These are phyloP conservation scores for Geotrichum europaeum DNA, from an alignment of 1,139 yeast genomes.

Conservation along the genomic window DNA sequence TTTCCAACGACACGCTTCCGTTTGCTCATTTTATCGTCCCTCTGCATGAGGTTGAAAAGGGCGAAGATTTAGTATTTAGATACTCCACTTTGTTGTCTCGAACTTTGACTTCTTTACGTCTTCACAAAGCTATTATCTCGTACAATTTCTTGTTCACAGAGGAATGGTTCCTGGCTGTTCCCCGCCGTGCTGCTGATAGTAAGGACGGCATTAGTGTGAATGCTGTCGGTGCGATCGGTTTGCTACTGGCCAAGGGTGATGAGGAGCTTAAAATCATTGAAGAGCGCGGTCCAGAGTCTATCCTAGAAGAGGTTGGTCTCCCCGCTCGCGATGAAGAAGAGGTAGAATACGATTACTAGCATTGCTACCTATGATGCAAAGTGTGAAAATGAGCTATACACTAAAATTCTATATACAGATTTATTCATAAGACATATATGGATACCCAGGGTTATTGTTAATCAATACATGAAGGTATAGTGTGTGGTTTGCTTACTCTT, in stretches of 20 bases:
- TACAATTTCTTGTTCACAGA: slow-evolving; percentile 79
- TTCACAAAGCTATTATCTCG: slow-evolving; percentile 34
- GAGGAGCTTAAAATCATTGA: slow-evolving; percentile 37
- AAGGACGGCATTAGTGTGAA: slow-evolving; percentile 56
- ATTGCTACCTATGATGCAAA: background rate
- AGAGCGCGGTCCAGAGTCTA: slow-evolving; percentile 30
- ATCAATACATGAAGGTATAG: background rate
- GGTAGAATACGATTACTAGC: slow-evolving; percentile 26
- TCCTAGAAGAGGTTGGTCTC: slow-evolving; percentile 59
- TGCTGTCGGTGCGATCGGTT: slow-evolving; percentile 74
- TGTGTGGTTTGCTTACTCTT: background rate
- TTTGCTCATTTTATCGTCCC: slow-evolving; percentile 79
- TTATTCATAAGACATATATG: background rate
- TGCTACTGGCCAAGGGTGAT: slow-evolving; percentile 66
- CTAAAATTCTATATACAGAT: background rate
- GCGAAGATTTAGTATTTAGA: slow-evolving; percentile 53
- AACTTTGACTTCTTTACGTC: slow-evolving; percentile 55
- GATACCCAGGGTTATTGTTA: background rate
- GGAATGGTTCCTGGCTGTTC: slow-evolving; percentile 80
- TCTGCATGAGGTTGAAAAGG: slow-evolving; percentile 46
- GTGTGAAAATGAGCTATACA: background rate
- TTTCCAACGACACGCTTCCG: slow-evolving; percentile 55
- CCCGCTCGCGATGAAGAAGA: slow-evolving; percentile 39
- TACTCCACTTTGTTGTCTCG: slow-evolving; percentile 69
- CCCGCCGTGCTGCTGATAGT: slow-evolving; percentile 47